Evolutionary conservation across 371 early-diverging fungal genomes (phyloP).

Genomic region (Synchytrium microbalum): DNA sequence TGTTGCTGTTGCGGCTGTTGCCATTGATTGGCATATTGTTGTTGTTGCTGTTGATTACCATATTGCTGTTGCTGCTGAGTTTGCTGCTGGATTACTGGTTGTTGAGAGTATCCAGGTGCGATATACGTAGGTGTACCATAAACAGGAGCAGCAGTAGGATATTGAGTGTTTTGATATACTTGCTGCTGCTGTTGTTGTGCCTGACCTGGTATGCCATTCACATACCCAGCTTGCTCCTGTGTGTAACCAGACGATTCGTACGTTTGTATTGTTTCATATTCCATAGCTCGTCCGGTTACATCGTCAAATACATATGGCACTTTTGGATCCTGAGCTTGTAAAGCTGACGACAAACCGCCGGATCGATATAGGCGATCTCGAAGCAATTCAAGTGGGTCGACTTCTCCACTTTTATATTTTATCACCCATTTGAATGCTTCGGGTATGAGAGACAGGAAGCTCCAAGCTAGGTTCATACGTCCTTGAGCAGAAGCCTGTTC

Average conservation of each 20-base stretch:
- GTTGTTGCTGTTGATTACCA: not conserved
- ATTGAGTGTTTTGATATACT: not conserved
- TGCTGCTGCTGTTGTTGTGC: not conserved
- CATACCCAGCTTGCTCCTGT: not conserved
- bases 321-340: slow-evolving; percentile 34
- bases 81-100: not conserved
- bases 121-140: not conserved
- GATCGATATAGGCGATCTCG: slow-evolving; percentile 5
- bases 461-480: slow-evolving; percentile 60
- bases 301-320: slow-evolving; percentile 58
- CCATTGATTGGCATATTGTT: not conserved
- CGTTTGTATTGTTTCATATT: not conserved
- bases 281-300: slow-evolving; percentile 20
- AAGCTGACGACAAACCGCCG: not conserved
- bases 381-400: not conserved
- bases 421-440: slow-evolving; percentile 11
- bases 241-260: not conserved
- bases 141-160: too few relatives aligned
- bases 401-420: not conserved
- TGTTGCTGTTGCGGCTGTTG: slow-evolving; percentile 1
- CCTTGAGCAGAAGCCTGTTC: slow-evolving; percentile 69
- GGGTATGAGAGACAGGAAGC: slow-evolving; percentile 57
- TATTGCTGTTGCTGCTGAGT: not conserved
- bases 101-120: not conserved
- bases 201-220: not conserved